Evolutionary conservation across 192 early-diverging fungal genomes (phyloP).

Genomic region (Backusella mclennaniae): DNA sequence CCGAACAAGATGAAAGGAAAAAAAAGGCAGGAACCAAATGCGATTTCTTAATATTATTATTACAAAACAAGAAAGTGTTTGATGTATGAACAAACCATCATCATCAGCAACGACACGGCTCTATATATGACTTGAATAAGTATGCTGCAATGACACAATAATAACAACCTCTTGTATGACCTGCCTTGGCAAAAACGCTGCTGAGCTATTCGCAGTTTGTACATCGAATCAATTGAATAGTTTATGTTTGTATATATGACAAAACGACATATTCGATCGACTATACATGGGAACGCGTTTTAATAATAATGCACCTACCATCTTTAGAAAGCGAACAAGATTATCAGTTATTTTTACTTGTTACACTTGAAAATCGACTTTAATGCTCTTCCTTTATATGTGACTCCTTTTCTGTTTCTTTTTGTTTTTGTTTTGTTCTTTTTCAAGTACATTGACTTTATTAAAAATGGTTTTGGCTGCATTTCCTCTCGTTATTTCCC

Average conservation of each 20-base stretch:
- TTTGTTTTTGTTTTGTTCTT: background rate
- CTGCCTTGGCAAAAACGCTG: background rate
- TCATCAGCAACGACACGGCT: too few relatives aligned
- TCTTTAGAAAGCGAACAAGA: background rate
- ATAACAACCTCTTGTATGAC: background rate
- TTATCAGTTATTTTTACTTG: background rate
- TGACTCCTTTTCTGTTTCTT: background rate
- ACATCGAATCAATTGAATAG: background rate
- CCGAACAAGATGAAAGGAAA: background rate
- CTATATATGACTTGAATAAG: background rate
- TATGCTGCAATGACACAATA: background rate
- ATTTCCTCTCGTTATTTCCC: conserved; percentile 7
- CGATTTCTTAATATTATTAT: background rate
- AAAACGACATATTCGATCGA: background rate
- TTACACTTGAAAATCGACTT: background rate
- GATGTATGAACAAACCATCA: background rate
- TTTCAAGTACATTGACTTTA: background rate
- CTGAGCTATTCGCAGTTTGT: background rate
- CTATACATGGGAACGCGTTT: background rate
- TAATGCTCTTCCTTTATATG: background rate
- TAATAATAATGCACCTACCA: background rate
- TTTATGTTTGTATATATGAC: background rate
- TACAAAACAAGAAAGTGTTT: background rate
- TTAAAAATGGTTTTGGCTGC: conserved; percentile 2
- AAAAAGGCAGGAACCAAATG: background rate